Percentiles rank a stretch among this genome's conserved stretches.
These are phyloP conservation scores for Royoungia palumana DNA, from an alignment of 768 basidiomycete species.

Conservation along the genomic window DNA sequence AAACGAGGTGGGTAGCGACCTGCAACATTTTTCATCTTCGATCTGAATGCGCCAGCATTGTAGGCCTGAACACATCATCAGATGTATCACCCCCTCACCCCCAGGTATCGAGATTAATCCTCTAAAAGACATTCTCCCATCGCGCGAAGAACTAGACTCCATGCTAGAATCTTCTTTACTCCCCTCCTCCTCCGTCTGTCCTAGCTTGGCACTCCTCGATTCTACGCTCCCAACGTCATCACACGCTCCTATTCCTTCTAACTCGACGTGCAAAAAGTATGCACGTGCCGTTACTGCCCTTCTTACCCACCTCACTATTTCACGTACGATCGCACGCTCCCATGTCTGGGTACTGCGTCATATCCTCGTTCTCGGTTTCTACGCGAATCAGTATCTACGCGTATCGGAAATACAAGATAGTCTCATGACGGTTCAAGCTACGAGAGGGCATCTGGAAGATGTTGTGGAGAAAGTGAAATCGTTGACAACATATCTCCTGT, in stretches of 20 bases:
- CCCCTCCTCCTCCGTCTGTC: conserved; percentile 44
- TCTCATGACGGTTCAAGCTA: conserved; percentile 36
- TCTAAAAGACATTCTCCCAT: conserved; percentile 52
- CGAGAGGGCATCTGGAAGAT: conserved; percentile 29
- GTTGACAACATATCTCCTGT: conserved; percentile 60
- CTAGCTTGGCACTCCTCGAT: conserved; percentile 59
- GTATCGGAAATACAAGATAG: conserved; percentile 48
- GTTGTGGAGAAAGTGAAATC: conserved; percentile 48
- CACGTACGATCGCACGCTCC: conserved; percentile 57
- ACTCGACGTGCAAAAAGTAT: conserved; percentile 38
- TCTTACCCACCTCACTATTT: conserved; percentile 50
- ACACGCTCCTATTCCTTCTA: conserved; percentile 12
- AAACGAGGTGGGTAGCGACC: conserved; percentile 30
- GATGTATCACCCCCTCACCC: conserved; percentile 33
- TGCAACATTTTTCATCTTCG: background rate
- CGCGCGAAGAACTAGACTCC: conserved; percentile 41
- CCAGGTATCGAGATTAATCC: conserved; percentile 39
- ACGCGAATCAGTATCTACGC: conserved; percentile 58
- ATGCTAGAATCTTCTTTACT: conserved; percentile 42
- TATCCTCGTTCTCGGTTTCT: conserved; percentile 57
- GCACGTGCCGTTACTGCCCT: conserved; percentile 59
- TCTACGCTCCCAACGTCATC: conserved; percentile 51
- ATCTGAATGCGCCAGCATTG: background rate
- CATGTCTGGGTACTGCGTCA: conserved; percentile 70
- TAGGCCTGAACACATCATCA: conserved; percentile 49